Evolutionary conservation across 1,284 basidiomycete species (phyloP), one percentile per base, ranked within the genome.

Genomic region (Filobasidium uniguttulatum): DNA sequence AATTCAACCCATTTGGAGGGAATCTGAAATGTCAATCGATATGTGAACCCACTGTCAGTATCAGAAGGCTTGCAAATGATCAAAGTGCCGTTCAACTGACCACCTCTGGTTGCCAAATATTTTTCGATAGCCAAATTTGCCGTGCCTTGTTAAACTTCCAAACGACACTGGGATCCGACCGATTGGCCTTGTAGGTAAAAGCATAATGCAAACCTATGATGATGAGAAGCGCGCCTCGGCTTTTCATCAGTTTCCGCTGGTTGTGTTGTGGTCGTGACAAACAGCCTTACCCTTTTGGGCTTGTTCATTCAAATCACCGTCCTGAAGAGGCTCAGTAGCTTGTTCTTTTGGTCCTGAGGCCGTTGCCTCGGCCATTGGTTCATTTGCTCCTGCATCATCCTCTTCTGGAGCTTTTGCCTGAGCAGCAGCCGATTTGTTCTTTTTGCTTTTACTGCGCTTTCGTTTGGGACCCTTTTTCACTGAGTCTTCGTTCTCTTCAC

Each of bases 111-210:
- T 12, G 10, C 40, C 40, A 43, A 14, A 43, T n/a, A 20, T 43
- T 43, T 14, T 26, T 23, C 14, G 22, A 12, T 20, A 43, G n/a
- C 40, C 40, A 43, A 5, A 14, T 26, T 15, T 43, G 40, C 19
- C 22, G 26, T 10, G 40, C 40, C 40, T 43, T 43, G 40, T 43
- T 43, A 19, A 43, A 43, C 26, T 43, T 43, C 40, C 40, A 43
- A 20, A 43, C 15, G 26, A 43, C 26, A 12, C 25, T 43, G 8
- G 12, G 12, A 20, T 43, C 40, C 4, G 22, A 10, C n/a, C 29
- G 20, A 26, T 43, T 43, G 15, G 9, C 15, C 6, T 26, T 29
- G 40, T 26, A 29, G 40, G 15, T 43, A 14, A 28, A n/a, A 5
- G 40, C 40, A 26, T 43, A 43, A 3, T 28, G 22, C 23, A 43